Percentiles rank a stretch among this genome's conserved stretches.
These are phyloP conservation scores for Penicillium bialowiezense DNA, from an alignment of 495 filamentous ascomycete genomes.

Conservation along the genomic window DNA sequence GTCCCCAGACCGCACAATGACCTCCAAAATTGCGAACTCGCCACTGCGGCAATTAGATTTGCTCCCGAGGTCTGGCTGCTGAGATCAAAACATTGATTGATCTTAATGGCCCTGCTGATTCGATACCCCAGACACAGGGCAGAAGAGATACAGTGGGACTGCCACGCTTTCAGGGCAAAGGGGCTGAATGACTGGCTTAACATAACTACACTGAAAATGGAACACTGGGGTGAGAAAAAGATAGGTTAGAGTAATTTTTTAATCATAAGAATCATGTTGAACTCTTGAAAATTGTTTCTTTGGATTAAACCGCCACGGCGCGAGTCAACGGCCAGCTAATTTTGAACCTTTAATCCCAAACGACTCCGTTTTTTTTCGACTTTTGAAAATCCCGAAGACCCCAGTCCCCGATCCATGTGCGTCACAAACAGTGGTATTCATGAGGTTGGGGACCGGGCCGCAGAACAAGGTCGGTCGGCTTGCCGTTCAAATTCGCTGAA, in stretches of 20 bases:
- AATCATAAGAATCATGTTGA: slow-evolving; percentile 38
- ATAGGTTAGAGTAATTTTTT: slow-evolving; percentile 13
- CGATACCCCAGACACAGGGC: too few relatives aligned
- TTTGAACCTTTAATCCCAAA: slow-evolving; percentile 46
- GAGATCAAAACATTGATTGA: too few relatives aligned
- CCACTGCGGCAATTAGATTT: too few relatives aligned
- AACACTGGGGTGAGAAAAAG: slow-evolving; percentile 4
- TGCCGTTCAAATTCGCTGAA: slow-evolving; percentile 44
- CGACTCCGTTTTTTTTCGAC: slow-evolving; percentile 41
- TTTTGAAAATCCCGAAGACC: slow-evolving; percentile 33
- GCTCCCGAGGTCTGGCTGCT: too few relatives aligned
- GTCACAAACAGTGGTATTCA: slow-evolving; percentile 37
- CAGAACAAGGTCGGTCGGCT: slow-evolving; percentile 43
- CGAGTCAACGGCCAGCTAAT: slow-evolving; percentile 46
- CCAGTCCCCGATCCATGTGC: slow-evolving; percentile 32
- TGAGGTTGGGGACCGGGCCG: slow-evolving; percentile 29
- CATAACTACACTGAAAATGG: too few relatives aligned
- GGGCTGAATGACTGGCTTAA: too few relatives aligned
- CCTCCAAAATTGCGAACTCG: too few relatives aligned
- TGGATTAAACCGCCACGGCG: slow-evolving; percentile 52
- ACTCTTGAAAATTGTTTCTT: slow-evolving; percentile 43
- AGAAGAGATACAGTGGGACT: too few relatives aligned
- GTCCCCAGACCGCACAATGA: not conserved
- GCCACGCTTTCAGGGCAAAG: too few relatives aligned
- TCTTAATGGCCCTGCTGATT: too few relatives aligned